Evolutionary conservation across 164 flowering plant species (phyloP), one percentile per base, ranked within the genome.

Genomic region (Sedum album): DNA sequence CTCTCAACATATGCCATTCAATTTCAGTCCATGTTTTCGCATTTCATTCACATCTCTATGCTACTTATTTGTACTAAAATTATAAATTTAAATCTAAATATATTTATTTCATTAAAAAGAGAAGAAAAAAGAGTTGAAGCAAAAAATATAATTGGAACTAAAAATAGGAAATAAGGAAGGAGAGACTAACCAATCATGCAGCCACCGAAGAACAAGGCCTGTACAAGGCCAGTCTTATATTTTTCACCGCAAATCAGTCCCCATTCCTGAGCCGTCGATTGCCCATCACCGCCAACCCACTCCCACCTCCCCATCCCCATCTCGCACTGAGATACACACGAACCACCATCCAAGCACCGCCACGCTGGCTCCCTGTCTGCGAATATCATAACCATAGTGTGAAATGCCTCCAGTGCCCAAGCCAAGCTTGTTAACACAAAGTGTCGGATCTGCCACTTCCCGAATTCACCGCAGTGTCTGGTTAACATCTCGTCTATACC

Each of bases 371-470:
- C 93, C 9, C 82, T 81, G 75, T 93, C 98, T 13, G 97, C 94
- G 72, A 93, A 93, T n/a, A 93, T 90, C 91, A 93, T 89, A 60
- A 90, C 96, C 98, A 93, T 93, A 48, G 96, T 84, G 72, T 90
- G 97, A 66, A 89, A 84, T 28, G 94, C 96, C 80, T 93, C 97
- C 2, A 93, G 80, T 0, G 89, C 88, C 97, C 96, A 93, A 0
- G 96, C 98, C 64, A 88, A 35, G 77, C 84, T 82, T 6, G 96
- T 86, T 7, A 93, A 73, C 1, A 93, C 79, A 35, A 93, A 91
- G 82, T 93, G 98, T 28, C 78, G 71, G 61, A 89, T 42, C 61
- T 93, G 98, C 96, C 96, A 90, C 60, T 30, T 10, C 65, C 98
- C 98, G 65, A 89, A 85, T 81, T 90, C 96, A 9, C 98, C 98